These are phyloP conservation scores for Salvia rosmarinus DNA, from an alignment of 257 asterid genomes.

Conservation along the genomic window DNA sequence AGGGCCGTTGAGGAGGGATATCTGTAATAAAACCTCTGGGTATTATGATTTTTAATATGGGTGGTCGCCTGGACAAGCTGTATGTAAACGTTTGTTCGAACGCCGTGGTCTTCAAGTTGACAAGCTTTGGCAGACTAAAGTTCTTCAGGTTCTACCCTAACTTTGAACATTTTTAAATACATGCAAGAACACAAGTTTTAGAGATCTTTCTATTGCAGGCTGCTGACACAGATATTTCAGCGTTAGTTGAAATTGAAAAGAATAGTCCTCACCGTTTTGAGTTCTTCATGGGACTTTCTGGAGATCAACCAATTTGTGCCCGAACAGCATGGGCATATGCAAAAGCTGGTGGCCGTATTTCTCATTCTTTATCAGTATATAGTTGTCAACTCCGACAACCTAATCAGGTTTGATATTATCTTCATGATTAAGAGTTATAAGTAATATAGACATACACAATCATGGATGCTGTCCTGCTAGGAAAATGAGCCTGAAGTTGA, in stretches of 20 bases:
- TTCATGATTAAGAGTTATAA: slow-evolving; percentile 6
- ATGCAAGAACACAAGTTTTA: slow-evolving; percentile 28
- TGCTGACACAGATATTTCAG: slow-evolving; percentile 96
- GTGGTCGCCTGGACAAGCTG: slow-evolving; percentile 98
- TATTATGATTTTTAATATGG: slow-evolving; percentile 98
- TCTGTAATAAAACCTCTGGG: slow-evolving; percentile 95
- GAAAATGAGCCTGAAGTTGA: slow-evolving; percentile 33
- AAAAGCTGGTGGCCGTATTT: slow-evolving; percentile 88
- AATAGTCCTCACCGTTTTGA: slow-evolving; percentile 97
- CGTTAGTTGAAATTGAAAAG: slow-evolving; percentile 96
- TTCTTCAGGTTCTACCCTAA: slow-evolving; percentile 74
- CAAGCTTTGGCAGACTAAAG: slow-evolving; percentile 98
- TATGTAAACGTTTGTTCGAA: slow-evolving; percentile 93
- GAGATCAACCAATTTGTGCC: slow-evolving; percentile 96
- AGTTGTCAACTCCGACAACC: slow-evolving; percentile 96
- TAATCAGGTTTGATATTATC: slow-evolving; percentile 58
- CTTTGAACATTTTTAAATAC: slow-evolving; percentile 18
- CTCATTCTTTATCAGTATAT: slow-evolving; percentile 96
- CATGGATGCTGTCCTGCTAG: slow-evolving; percentile 13
- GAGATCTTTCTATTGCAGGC: slow-evolving; percentile 68
- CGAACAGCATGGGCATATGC: slow-evolving; percentile 99
- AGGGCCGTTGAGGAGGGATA: slow-evolving; percentile 99
- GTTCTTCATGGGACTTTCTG: slow-evolving; percentile 99
- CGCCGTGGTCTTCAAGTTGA: slow-evolving; percentile 91
- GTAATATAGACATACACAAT: background rate